Conservation (phyloP, 805 yeast genomes). For the Lipomyces orientalis region DNA sequence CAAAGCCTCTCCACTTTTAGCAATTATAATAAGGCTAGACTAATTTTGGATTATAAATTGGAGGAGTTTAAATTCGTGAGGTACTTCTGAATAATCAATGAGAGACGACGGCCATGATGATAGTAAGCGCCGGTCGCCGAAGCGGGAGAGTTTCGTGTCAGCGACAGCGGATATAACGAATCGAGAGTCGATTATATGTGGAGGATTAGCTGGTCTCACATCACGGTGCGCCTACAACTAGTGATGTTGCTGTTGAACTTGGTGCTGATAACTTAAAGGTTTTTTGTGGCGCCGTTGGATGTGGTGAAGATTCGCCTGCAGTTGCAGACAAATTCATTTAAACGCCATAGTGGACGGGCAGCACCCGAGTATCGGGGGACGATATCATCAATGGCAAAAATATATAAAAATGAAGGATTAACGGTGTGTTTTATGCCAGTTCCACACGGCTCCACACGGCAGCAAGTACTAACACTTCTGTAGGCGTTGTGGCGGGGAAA, state of each 20-base stretch:
- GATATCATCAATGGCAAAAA: constrained; percentile 47
- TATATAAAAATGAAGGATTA: constrained; percentile 69
- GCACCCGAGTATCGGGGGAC: constrained; percentile 27
- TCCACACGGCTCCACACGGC: not conserved
- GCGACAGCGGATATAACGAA: constrained; percentile 61
- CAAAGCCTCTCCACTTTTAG: too few relatives aligned
- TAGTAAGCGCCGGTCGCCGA: not conserved
- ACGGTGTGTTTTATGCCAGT: constrained; percentile 24
- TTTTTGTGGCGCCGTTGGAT: constrained; percentile 77
- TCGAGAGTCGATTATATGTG: constrained; percentile 65
- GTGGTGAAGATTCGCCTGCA: constrained; percentile 78
- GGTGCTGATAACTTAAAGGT: constrained; percentile 46
- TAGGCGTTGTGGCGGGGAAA: constrained; percentile 82
- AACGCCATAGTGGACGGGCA: not conserved
- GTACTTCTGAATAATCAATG: not conserved
- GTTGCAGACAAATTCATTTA: constrained; percentile 50
- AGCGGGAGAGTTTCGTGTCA: constrained; percentile 40
- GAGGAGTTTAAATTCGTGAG: not conserved
- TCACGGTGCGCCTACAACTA: constrained; percentile 49
- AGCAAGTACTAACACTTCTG: not conserved
- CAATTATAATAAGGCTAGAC: not conserved
- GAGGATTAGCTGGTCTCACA: constrained; percentile 70
- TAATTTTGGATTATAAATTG: not conserved
- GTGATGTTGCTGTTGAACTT: not conserved
- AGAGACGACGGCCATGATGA: not conserved